phyloP scores from a whole-genome alignment of 164 flowering plant genomes.

The Stephania cephalantha region DNA sequence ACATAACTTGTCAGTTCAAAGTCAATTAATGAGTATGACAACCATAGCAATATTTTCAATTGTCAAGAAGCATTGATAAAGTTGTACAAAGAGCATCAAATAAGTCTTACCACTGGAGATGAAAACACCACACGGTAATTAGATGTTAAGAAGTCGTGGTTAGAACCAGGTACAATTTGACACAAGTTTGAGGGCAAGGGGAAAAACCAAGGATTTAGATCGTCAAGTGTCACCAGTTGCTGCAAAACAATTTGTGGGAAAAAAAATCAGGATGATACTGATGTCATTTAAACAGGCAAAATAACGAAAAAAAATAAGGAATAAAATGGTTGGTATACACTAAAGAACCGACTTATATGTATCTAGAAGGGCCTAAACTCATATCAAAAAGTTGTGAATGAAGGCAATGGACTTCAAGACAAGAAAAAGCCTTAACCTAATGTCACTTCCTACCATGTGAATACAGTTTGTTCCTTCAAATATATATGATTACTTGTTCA shows the following conservation, averaged over 20 bases:
- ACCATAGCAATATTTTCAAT: background rate
- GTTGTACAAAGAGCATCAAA: background rate
- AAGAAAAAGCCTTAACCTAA: too few species aligned
- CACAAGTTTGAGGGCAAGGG: constrained; percentile 66
- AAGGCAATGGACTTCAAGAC: too few species aligned
- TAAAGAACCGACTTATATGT: too few species aligned
- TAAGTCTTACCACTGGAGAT: constrained; percentile 79
- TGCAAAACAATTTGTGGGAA: constrained; percentile 29
- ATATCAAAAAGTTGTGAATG: too few species aligned
- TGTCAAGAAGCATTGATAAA: background rate
- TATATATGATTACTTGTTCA: too few species aligned
- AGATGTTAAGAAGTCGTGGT: constrained; percentile 70
- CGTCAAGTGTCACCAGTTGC: constrained; percentile 43
- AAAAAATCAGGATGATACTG: background rate
- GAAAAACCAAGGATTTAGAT: constrained; percentile 82
- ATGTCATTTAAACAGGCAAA: too few species aligned
- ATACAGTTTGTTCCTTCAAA: too few species aligned
- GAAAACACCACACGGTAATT: constrained; percentile 77
- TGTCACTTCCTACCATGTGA: too few species aligned
- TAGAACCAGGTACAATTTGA: constrained; percentile 69
- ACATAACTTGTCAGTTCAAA: background rate
- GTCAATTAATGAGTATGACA: background rate
- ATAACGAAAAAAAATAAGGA: too few species aligned
- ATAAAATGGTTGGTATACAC: too few species aligned
- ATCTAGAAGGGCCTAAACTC: too few species aligned